Evolutionary conservation across 2,329 filamentous ascomycete genomes (phyloP), one percentile per base, ranked within the genome.

Genomic region (Canariomyces notabilis): DNA sequence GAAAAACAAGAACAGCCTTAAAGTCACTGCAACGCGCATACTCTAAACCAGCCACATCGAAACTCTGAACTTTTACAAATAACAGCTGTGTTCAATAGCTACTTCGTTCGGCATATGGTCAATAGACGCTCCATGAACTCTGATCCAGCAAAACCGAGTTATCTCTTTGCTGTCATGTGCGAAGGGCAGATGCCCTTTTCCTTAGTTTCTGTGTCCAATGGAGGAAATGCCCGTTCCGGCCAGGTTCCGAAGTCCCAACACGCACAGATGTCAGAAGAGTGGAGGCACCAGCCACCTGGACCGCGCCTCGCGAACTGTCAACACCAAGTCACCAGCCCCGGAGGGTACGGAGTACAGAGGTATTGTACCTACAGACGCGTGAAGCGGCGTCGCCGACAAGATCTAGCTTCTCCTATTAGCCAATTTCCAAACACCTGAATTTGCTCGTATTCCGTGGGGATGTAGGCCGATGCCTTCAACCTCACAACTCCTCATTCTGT

Each of bases 231-330:
- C 37, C 32, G 39, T 48, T 48, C 41, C 37, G 46, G 42, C 18
- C 42, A 46, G 34, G 39, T 18, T 43, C 43, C 47, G 38, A 31
- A 19, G 15, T 33, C 37, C 37, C 42, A 37, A 29, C 26, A 29
- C 26, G 26, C 26, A 29, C 26, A 29, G 26, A 29, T 11, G 37
- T 21, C 21, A 22, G 37, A n/a, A 26, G 26, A 20, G 33, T 11
- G 23, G 22, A 40, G 12, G 23, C 44, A 51, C 49, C 42, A 49
- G 46, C 49, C 46, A 48, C 49, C 20, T 16, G 6, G 29, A 23
- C 29, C 36, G 23, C n/a, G n/a, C n/a, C n/a, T n/a, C n/a, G n/a
- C n/a, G n/a, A n/a, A n/a, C n/a, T n/a, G n/a, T n/a, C n/a, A n/a
- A n/a, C n/a, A n/a, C n/a, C n/a, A n/a, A n/a, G n/a, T n/a, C n/a